Percentiles rank a stretch among this genome's conserved stretches.
phyloP scores from a whole-genome alignment of 371 early-diverging fungal genomes.

The Apophysomyces elegans region DNA sequence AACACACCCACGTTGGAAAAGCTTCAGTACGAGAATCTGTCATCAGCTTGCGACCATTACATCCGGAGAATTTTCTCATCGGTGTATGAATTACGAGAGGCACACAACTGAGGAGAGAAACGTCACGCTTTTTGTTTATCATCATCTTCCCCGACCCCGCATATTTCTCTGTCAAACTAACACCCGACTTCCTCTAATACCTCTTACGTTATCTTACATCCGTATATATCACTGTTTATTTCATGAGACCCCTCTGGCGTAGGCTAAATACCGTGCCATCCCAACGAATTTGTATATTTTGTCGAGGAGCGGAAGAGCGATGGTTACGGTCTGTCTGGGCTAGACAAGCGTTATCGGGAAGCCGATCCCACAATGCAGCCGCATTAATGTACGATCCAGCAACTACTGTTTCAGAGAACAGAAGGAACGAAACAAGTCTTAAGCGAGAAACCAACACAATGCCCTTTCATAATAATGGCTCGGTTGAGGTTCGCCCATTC shows the following conservation, averaged over 20 bases:
- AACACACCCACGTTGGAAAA: too few relatives aligned
- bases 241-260: conserved; percentile 38
- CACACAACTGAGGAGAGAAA: background rate
- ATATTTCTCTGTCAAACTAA: too few relatives aligned
- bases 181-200: too few relatives aligned
- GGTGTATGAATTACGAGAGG: too few relatives aligned
- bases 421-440: background rate
- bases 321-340: conserved; percentile 9
- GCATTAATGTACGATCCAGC: background rate
- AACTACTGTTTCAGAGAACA: too few relatives aligned
- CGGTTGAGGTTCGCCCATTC: background rate
- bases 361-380: background rate
- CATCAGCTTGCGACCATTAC: too few relatives aligned
- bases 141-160: background rate
- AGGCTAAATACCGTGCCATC: conserved; percentile 28
- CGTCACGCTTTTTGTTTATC: conserved; percentile 4
- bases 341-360: background rate
- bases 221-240: too few relatives aligned
- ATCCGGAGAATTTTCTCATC: too few relatives aligned
- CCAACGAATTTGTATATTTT: conserved; percentile 32
- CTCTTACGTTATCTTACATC: too few relatives aligned
- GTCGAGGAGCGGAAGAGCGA: conserved; percentile 14
- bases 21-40: too few relatives aligned
- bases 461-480: background rate
- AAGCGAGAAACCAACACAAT: background rate